A percentile compares a stretch with the other conserved stretches of the same genome.
Evolutionary conservation across 768 basidiomycete species (phyloP).

Genomic region (Leccinum ochraceum): DNA sequence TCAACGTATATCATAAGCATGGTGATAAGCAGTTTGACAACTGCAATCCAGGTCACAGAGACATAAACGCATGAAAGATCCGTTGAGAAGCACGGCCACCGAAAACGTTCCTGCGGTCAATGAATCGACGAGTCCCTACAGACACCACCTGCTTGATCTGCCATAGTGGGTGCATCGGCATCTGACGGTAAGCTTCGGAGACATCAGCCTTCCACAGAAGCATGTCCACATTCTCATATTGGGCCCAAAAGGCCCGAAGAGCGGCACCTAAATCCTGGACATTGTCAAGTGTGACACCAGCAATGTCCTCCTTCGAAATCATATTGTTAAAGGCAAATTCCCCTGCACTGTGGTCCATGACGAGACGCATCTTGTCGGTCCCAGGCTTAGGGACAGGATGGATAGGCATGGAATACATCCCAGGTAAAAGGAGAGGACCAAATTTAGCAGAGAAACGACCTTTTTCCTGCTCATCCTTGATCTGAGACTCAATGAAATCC

Average conservation of each 20-base stretch:
- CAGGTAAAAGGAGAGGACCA: background rate
- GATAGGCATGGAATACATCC: slow-evolving; percentile 40
- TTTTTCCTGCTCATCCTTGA: background rate
- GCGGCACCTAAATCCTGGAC: slow-evolving; percentile 15
- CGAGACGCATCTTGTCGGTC: slow-evolving; percentile 34
- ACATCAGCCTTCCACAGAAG: slow-evolving; percentile 40
- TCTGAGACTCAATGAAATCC: no score
- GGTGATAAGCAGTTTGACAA: slow-evolving; percentile 14
- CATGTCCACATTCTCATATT: background rate
- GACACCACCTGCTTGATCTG: slow-evolving; percentile 40
- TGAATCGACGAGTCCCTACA: slow-evolving; percentile 9
- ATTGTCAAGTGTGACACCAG: background rate
- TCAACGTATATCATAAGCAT: slow-evolving; percentile 31
- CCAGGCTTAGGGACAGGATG: slow-evolving; percentile 46
- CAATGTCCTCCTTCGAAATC: slow-evolving; percentile 20
- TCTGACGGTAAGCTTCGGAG: slow-evolving; percentile 34
- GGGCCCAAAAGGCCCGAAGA: background rate
- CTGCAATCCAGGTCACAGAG: slow-evolving; percentile 34
- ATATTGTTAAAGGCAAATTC: slow-evolving; percentile 38
- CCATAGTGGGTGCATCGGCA: slow-evolving; percentile 42
- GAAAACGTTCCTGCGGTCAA: slow-evolving; percentile 31
- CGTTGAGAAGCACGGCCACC: slow-evolving; percentile 22
- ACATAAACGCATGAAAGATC: slow-evolving; percentile 35
- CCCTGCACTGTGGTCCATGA: slow-evolving; percentile 42
- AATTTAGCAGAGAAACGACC: background rate